Percentiles rank a stretch among this genome's conserved stretches.
Evolutionary conservation across 2,329 filamentous ascomycete species (phyloP).

Genomic region (Pyricularia grisea): DNA sequence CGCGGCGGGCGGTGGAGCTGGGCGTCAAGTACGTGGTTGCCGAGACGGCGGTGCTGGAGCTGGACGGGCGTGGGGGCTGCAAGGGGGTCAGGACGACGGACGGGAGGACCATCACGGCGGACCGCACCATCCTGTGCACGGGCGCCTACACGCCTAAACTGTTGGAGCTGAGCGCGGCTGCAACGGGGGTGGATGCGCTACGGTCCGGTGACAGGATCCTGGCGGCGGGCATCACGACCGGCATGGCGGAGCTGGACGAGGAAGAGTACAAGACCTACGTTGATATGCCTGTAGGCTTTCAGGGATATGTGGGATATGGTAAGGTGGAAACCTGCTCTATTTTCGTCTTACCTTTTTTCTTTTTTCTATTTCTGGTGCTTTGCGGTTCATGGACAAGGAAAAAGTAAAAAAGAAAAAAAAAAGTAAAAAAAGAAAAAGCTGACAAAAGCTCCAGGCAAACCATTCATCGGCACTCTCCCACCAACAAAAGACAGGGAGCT

Average conservation of each 20-base stretch:
- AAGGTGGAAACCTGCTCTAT: conserved; percentile 6
- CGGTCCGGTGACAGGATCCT: conserved; percentile 43
- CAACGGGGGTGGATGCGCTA: conserved; percentile 31
- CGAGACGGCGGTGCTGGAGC: conserved; percentile 36
- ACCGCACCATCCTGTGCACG: conserved; percentile 42
- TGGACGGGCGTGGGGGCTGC: conserved; percentile 33
- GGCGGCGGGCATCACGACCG: conserved; percentile 50
- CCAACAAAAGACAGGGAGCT: conserved; percentile 39
- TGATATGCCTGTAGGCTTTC: conserved; percentile 38
- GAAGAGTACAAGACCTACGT: conserved; percentile 33
- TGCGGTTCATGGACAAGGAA: too few species aligned
- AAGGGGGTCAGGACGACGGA: conserved; percentile 37
- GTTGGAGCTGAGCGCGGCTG: conserved; percentile 39
- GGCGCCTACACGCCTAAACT: conserved; percentile 50
- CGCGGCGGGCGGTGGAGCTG: conserved; percentile 37
- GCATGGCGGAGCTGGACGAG: conserved; percentile 42
- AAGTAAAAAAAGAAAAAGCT: not conserved
- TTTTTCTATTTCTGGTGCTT: too few species aligned
- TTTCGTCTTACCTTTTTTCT: not conserved
- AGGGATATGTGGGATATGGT: conserved; percentile 23
- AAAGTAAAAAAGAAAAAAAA: too few species aligned
- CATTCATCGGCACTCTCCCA: conserved; percentile 49
- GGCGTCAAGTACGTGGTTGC: conserved; percentile 51
- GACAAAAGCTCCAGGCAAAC: conserved; percentile 14
- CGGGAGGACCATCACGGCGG: conserved; percentile 34